Evolutionary conservation across 768 basidiomycete species (phyloP), one percentile per base, ranked within the genome.

Genomic region (Suillus discolor): DNA sequence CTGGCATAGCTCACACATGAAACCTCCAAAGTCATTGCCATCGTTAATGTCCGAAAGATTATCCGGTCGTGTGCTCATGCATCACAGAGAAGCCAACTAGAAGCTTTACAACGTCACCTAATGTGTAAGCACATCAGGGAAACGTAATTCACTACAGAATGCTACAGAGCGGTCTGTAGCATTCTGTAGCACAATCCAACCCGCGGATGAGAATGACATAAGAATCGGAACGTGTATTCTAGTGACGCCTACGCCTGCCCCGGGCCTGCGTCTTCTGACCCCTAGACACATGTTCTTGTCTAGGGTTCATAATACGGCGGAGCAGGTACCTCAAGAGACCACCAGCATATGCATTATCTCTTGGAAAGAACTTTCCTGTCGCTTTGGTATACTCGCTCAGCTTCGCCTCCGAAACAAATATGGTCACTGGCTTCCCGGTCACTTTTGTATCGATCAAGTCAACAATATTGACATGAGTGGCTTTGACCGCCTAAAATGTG

Each of bases 391-490:
- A 78, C 9, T 23, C 0, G 8, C 68, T 28, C 28, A 78, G 73
- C 6, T 70, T 61, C 0, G 54, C 51, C 34, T 74, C 70, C 0
- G 70, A 67, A 11, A 20, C 2, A 62, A 79, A 80, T 7, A 41
- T 54, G 1, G 13, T 55, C 6, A 79, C 72, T 6, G 63, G 61
- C 0, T 62, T 23, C 6, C 70, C 66, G 1, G 67, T 67, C 18
- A 62, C 61, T 2, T 39, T 64, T 0, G 69, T 62, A 23, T 76
- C 66, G 23, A 78, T 53, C 45, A 80, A 70, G 55, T 79, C 75
- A 28, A 76, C 68, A 4, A 79, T 68, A 51, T 80, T 77, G 54
- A 80, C 72, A 15, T 74, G 71, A 1, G 70, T 69, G 11, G 68
- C 69, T 64, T 68, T 66, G 2, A 76, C 65, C 11, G 62, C 45